Evolutionary conservation across 257 asterid species (phyloP), one percentile per base, ranked within the genome.

Genomic region (Solanum tarapatanum): DNA sequence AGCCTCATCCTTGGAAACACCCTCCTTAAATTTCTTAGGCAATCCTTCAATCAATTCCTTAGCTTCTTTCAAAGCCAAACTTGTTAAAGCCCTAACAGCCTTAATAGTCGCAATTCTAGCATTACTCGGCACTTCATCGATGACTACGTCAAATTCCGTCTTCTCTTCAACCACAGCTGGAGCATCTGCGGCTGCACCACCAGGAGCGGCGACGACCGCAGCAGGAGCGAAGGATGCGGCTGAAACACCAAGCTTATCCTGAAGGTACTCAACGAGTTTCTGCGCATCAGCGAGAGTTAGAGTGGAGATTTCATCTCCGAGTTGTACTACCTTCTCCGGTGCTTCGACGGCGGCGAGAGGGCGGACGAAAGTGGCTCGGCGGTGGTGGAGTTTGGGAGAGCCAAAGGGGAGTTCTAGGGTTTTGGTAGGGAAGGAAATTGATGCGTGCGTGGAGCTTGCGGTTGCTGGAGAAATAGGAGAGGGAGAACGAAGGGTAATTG

Each of bases 1-100:
- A 12, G 98, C 98, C 69, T 96, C 99, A 24, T 96, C 98, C 69
- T 94, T 94, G 30, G 97, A 89, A 86, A 94, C 90, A 8, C 94
- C 99, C 89, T 94, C 99, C 91, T 92, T 96, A 69, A 96, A 94
- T 86, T 96, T 95, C 95, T 96, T 96, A 87, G 98, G 99, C 93
- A 95, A 87, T 19, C 98, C 99, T 85, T 96, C 99, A 39, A 96
- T 96, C 92, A 95, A 88, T 5, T 95, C 98, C 90, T 96, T 95
- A 7, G 99, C 98, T 66, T 96, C 98, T 89, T 95, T 96, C 93
- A 96, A 85, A 0, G 98, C 97, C 88, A 96, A 88, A 87, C 48
- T 95, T 12, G 98, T 95, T 92, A 96, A 66, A n/a, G 98, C 95
- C 94, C 98, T 94, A 88, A 96, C 96, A 3, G 95, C 96, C 88